A percentile compares a stretch with the other conserved stretches of the same genome.
Conservation (phyloP, 2,329 filamentous ascomycete species). For the Microdochium bolleyi region DNA sequence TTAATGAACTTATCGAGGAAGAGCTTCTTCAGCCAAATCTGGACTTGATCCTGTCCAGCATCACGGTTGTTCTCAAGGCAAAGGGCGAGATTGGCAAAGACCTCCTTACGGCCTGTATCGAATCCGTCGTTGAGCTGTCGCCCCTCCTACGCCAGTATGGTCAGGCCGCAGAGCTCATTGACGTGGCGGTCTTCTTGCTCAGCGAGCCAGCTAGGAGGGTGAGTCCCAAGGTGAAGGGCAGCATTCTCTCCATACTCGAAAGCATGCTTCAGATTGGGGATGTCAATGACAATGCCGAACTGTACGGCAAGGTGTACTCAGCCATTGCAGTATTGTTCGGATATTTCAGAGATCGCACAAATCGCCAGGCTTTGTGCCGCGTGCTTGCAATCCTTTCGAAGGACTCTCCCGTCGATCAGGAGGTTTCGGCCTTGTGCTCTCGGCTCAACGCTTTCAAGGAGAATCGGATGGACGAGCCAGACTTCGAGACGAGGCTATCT, state of each 20-base stretch:
- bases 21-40: slow-evolving; percentile 50
- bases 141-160: slow-evolving; percentile 58
- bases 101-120: slow-evolving; percentile 70
- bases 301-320: slow-evolving; percentile 61
- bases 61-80: slow-evolving; percentile 58
- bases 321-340: slow-evolving; percentile 78
- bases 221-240: slow-evolving; percentile 73
- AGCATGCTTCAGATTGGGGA: slow-evolving; percentile 66
- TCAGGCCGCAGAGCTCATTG: slow-evolving; percentile 70
- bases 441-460: slow-evolving; percentile 74
- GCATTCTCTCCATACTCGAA: slow-evolving; percentile 71
- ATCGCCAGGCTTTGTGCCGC: slow-evolving; percentile 64
- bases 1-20: slow-evolving; percentile 45
- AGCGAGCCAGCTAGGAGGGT: slow-evolving; percentile 79
- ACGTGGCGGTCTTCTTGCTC: slow-evolving; percentile 73
- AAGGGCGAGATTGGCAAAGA: slow-evolving; percentile 55
- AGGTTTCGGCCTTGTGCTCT: slow-evolving; percentile 62
- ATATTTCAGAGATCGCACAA: slow-evolving; percentile 78
- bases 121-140: slow-evolving; percentile 69
- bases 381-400: slow-evolving; percentile 65
- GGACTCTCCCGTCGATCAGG: slow-evolving; percentile 49
- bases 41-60: slow-evolving; percentile 55
- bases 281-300: slow-evolving; percentile 42
- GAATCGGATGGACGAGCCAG: slow-evolving; percentile 71
- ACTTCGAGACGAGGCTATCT: slow-evolving; percentile 73